These are phyloP conservation scores for Penicillium atrosanguineum DNA, from an alignment of 495 filamentous ascomycete genomes.

Conservation along the genomic window DNA sequence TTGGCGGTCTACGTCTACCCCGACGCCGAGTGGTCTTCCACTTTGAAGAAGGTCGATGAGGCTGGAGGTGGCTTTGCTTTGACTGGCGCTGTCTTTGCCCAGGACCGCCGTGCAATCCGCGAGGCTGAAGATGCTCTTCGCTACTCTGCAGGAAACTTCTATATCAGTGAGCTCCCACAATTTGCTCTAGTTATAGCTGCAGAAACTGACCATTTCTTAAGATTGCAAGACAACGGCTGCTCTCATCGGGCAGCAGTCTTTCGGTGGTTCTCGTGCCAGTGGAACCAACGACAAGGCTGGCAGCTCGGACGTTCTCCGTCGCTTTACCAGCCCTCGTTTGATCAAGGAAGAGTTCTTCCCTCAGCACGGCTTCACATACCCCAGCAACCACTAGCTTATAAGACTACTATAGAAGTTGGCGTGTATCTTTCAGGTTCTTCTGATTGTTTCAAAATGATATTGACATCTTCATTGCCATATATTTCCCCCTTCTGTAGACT, in stretches of 20 bases:
- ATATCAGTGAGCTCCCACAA: constrained; percentile 55
- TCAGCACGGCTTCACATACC: constrained; percentile 61
- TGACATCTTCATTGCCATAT: not conserved
- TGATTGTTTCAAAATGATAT: not conserved
- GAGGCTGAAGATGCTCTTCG: constrained; percentile 70
- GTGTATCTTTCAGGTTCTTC: constrained; percentile 2
- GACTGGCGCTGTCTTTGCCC: constrained; percentile 75
- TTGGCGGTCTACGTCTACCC: constrained; percentile 70
- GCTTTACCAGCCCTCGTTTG: constrained; percentile 70
- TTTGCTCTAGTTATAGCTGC: not conserved
- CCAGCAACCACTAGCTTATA: constrained; percentile 55
- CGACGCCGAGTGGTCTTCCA: constrained; percentile 53
- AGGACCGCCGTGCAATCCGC: constrained; percentile 62
- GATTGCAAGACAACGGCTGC: constrained; percentile 81
- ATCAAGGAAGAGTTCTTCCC: constrained; percentile 79
- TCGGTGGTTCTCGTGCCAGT: constrained; percentile 71
- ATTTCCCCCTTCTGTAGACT: not conserved
- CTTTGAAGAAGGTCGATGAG: constrained; percentile 56
- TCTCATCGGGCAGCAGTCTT: constrained; percentile 79
- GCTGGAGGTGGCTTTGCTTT: constrained; percentile 65
- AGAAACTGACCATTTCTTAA: constrained; percentile 15
- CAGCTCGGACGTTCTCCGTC: constrained; percentile 58
- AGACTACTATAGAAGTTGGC: not conserved
- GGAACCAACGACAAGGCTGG: constrained; percentile 86
- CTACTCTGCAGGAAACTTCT: constrained; percentile 82